A percentile compares a stretch with the other conserved stretches of the same genome.
Conservation (phyloP, 768 basidiomycete species). For the Collybia nuda region DNA sequence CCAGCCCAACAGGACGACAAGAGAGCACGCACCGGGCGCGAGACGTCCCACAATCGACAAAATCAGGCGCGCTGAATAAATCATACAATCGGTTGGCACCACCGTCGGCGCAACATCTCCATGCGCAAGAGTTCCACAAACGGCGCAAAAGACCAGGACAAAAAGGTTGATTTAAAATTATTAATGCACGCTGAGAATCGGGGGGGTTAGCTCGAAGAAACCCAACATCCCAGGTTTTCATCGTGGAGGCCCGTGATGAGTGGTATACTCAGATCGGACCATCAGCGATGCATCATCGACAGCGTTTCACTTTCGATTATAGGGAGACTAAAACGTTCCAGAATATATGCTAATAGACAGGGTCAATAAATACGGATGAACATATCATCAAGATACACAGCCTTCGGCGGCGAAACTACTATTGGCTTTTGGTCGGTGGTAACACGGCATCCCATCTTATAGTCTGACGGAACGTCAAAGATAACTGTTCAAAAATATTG, state of each 20-base stretch:
- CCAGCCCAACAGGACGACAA: neutral
- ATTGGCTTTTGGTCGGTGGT: too few species aligned
- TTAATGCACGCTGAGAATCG: conserved; percentile 48
- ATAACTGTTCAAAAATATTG: neutral
- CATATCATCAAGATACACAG: too few species aligned
- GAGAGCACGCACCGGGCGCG: conserved; percentile 9
- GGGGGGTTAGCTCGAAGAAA: conserved; percentile 30
- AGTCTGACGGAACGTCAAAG: too few species aligned
- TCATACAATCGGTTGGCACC: conserved; percentile 87
- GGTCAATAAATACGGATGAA: too few species aligned
- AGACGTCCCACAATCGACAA: conserved; percentile 11
- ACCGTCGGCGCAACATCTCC: conserved; percentile 81
- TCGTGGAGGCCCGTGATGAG: conserved; percentile 9
- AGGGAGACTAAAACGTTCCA: too few species aligned
- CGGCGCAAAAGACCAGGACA: conserved; percentile 56
- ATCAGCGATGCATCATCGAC: neutral
- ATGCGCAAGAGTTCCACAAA: conserved; percentile 53
- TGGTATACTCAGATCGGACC: conserved; percentile 2
- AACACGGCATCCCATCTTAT: too few species aligned
- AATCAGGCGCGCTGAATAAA: conserved; percentile 21
- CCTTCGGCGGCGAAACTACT: too few species aligned
- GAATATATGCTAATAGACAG: too few species aligned
- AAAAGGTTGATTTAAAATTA: conserved; percentile 92
- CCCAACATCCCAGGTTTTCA: conserved; percentile 39
- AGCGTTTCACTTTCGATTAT: too few species aligned